These are phyloP conservation scores for Aspergillus pseudotamarii DNA, from an alignment of 2,329 filamentous ascomycete species.

Conservation along the genomic window DNA sequence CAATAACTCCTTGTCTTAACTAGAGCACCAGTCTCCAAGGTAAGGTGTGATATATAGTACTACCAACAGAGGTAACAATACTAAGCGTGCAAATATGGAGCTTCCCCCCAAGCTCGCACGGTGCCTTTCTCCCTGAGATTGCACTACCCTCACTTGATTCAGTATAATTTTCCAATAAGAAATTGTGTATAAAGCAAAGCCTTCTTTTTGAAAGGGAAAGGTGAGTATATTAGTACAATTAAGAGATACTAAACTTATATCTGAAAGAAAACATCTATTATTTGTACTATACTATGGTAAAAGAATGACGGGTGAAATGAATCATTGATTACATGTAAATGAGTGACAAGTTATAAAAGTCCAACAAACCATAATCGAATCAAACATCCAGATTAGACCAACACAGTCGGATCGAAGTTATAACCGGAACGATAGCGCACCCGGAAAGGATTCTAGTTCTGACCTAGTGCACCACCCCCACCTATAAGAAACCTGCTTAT, in stretches of 20 bases:
- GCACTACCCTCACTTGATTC: too few species aligned
- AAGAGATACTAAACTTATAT: not conserved
- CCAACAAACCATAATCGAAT: not conserved
- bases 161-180: not conserved
- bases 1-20: too few species aligned
- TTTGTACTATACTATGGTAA: not conserved
- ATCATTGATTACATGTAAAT: not conserved
- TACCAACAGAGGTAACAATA: too few species aligned
- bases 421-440: not conserved
- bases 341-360: not conserved
- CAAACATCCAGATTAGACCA: not conserved
- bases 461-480: not conserved
- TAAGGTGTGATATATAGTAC: too few species aligned
- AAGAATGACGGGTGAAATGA: not conserved
- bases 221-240: not conserved
- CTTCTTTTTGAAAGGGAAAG: not conserved
- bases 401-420: not conserved
- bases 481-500: not conserved
- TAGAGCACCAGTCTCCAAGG: too few species aligned
- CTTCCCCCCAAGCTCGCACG: too few species aligned
- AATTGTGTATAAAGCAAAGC: not conserved
- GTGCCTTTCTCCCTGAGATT: too few species aligned
- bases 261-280: not conserved
- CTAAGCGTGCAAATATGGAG: too few species aligned
- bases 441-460: not conserved